phyloP scores from a whole-genome alignment of 2,329 filamentous ascomycete genomes.

The Cercospora janseana region DNA sequence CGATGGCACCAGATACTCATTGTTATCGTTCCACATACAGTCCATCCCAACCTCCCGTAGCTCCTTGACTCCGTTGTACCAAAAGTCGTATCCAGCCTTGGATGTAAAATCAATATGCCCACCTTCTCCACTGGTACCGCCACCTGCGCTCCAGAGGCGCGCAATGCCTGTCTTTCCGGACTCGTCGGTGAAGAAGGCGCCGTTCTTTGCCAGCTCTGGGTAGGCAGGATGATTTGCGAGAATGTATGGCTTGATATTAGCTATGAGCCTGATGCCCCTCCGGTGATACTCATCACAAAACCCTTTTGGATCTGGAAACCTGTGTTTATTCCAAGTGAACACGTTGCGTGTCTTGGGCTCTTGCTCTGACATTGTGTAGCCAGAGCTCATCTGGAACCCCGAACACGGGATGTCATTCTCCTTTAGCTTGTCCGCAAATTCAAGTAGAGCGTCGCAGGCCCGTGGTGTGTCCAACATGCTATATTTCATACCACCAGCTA shows the following conservation, averaged over 20 bases:
- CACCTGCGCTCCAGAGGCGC: conserved; percentile 69
- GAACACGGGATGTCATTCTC: conserved; percentile 68
- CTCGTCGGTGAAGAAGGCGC: conserved; percentile 64
- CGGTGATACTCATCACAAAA: conserved; percentile 63
- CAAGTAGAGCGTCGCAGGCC: conserved; percentile 57
- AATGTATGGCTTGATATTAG: conserved; percentile 73
- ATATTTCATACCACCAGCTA: conserved; percentile 66
- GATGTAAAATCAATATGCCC: conserved; percentile 74
- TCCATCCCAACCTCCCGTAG: conserved; percentile 65
- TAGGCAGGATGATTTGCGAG: conserved; percentile 67
- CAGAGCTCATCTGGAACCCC: conserved; percentile 69
- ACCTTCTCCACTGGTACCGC: conserved; percentile 67
- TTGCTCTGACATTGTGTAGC: conserved; percentile 66
- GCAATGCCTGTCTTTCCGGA: conserved; percentile 53
- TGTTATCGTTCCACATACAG: conserved; percentile 78
- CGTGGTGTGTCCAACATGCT: conserved; percentile 57
- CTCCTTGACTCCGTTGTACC: conserved; percentile 65
- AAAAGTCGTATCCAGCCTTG: conserved; percentile 65
- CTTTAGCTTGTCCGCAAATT: conserved; percentile 61
- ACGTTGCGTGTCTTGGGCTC: conserved; percentile 70
- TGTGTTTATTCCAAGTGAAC: conserved; percentile 68
- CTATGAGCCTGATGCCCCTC: conserved; percentile 64
- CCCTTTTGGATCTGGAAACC: conserved; percentile 65
- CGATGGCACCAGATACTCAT: conserved; percentile 67
- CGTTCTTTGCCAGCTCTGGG: conserved; percentile 55